A percentile compares a stretch with the other conserved stretches of the same genome.
phyloP scores from a whole-genome alignment of 1,139 yeast species.

The Zhuliangozyma blackwelliae region DNA sequence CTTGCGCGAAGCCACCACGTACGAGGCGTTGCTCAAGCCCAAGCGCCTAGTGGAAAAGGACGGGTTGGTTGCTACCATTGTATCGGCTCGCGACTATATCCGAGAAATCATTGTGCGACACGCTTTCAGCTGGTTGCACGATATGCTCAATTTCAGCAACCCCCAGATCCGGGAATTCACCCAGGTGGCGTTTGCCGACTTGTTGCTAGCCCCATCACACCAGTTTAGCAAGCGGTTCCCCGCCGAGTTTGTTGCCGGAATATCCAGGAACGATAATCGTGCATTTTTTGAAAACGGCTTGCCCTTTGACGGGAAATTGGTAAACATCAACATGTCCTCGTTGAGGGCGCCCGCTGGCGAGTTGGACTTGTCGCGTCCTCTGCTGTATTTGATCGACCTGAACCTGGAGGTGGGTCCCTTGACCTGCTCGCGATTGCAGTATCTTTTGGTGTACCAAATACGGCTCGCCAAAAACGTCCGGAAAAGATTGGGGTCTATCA shows the following conservation, averaged over 20 bases:
- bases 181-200: constrained; percentile 19
- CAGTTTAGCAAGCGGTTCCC: constrained; percentile 26
- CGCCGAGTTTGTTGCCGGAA: constrained; percentile 8
- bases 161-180: constrained; percentile 22
- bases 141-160: constrained; percentile 30
- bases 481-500: constrained; percentile 37
- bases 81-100: constrained; percentile 42
- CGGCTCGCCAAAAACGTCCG: constrained; percentile 52
- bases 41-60: constrained; percentile 37
- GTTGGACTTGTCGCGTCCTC: constrained; percentile 4
- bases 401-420: constrained; percentile 5
- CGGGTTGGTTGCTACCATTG: constrained; percentile 56
- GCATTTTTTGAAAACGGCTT: constrained; percentile 31
- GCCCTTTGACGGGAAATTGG: constrained; percentile 22
- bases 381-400: constrained; percentile 3
- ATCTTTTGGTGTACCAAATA: constrained; percentile 50
- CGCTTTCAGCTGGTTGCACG: constrained; percentile 49
- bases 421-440: constrained; percentile 46
- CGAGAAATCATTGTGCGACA: constrained; percentile 43
- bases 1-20: constrained; percentile 17
- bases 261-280: constrained; percentile 11
- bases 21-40: constrained; percentile 17
- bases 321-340: constrained; percentile 18
- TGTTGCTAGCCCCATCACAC: constrained; percentile 28
- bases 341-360: constrained; percentile 9